Evolutionary conservation across 768 basidiomycete genomes (phyloP), one percentile per base, ranked within the genome.

Genomic region (Exsudoporus frostii): DNA sequence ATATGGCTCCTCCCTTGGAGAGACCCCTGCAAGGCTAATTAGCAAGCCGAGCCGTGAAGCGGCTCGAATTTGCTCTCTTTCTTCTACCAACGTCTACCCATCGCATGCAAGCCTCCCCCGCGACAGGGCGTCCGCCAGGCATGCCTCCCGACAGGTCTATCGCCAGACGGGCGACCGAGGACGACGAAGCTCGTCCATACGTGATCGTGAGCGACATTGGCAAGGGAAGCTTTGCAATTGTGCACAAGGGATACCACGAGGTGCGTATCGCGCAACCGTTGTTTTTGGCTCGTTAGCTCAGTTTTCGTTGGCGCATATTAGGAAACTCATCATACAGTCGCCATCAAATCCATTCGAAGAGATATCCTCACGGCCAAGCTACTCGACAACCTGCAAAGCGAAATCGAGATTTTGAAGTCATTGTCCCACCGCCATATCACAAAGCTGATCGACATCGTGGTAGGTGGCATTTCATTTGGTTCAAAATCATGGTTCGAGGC

Each of bases 381-480:
- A 17, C 85, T 98, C 53, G 95, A 98, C 74, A 98, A 98, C 67
- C 82, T 98, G n/a, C 93, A 97, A 69, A 90, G 90, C 62, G 97
- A 99, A 78, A 98, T 98, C 53, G 86, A 92, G 57, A 98, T 99
- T 57, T 83, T 98, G 63, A 98, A 98, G 75, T 85, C 86, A 1
- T 81, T 98, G 46, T 90, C 87, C 5, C 94, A 99, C 71, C 78
- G 90, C 39, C 93, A 98, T 73, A 90, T 99, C 48, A 98, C 97
- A 8, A 85, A 85, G 59, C 76, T 99, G 25, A 84, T 94, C 48
- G 93, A 98, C 67, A 95, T 98, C 58, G 85, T 98, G 56, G 94
- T 97, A 68, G 57, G 79, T 71, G 19, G 44, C 40, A 46, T 53
- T 49, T 48, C 32, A 33, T 50, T 45, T 36, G 25, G 20, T 45